Evolutionary conservation across 2,329 filamentous ascomycete species (phyloP).

Genomic region (Cladorrhinum sp.): DNA sequence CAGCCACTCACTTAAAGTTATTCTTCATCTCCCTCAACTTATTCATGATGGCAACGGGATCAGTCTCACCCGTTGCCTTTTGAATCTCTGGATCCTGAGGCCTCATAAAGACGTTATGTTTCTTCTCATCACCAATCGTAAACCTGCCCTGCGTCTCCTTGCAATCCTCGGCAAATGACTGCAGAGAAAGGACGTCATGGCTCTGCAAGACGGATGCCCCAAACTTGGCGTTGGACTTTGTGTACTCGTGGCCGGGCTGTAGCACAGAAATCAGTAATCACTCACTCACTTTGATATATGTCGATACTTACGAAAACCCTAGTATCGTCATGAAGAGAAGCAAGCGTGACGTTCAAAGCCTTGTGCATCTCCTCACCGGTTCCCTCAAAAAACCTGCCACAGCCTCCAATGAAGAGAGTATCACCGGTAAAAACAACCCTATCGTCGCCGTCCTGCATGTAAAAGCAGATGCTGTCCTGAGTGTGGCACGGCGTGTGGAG

Average conservation of each 20-base stretch:
- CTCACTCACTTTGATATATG: neutral
- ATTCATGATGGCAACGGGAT: constrained; percentile 80
- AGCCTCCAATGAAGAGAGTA: constrained; percentile 95
- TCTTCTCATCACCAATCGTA: constrained; percentile 95
- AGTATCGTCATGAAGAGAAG: constrained; percentile 80
- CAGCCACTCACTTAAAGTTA: constrained; percentile 55
- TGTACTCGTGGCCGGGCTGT: constrained; percentile 94
- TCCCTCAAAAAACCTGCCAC: constrained; percentile 94
- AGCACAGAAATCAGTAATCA: neutral
- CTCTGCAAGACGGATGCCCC: constrained; percentile 71
- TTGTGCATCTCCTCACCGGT: constrained; percentile 86
- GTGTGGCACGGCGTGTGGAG: constrained; percentile 98
- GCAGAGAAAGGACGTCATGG: constrained; percentile 72
- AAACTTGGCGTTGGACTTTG: constrained; percentile 94
- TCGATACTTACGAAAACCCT: constrained; percentile 70
- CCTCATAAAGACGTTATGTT: constrained; percentile 97
- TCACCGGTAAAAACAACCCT: constrained; percentile 92
- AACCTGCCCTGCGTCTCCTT: constrained; percentile 91
- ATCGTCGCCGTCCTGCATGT: constrained; percentile 72
- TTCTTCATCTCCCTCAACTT: constrained; percentile 91
- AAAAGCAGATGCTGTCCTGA: constrained; percentile 97
- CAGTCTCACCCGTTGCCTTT: constrained; percentile 75
- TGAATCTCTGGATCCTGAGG: constrained; percentile 81
- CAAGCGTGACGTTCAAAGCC: constrained; percentile 83
- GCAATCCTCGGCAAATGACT: constrained; percentile 74